phyloP scores from a whole-genome alignment of 2,329 filamentous ascomycete species.

The Microcyclospora pomicola region DNA sequence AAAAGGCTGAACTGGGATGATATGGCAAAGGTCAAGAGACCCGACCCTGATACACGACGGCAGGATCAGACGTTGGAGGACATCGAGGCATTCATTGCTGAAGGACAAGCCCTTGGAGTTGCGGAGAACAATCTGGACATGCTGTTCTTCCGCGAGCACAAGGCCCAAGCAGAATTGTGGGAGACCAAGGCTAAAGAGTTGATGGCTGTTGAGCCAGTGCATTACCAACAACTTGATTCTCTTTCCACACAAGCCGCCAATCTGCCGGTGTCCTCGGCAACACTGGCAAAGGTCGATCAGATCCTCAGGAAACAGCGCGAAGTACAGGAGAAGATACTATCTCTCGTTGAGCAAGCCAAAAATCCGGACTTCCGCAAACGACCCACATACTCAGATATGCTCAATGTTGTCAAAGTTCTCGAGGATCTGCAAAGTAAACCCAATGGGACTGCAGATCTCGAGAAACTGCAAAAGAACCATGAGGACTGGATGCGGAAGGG shows the following conservation, averaged over 20 bases:
- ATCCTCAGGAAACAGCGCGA: constrained; percentile 94
- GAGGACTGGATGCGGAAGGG: constrained; percentile 99
- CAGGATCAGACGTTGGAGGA: constrained; percentile 61
- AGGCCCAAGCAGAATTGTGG: constrained; percentile 68
- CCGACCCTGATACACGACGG: constrained; percentile 14
- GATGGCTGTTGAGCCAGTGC: constrained; percentile 78
- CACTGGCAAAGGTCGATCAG: constrained; percentile 68
- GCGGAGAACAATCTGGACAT: constrained; percentile 69
- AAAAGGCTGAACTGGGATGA: constrained; percentile 84
- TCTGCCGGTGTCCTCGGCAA: constrained; percentile 71
- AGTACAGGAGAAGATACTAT: constrained; percentile 75
- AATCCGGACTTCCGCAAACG: constrained; percentile 62
- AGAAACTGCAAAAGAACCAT: constrained; percentile 85
- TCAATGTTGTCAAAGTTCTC: constrained; percentile 73
- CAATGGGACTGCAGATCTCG: constrained; percentile 75
- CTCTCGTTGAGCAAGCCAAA: constrained; percentile 64
- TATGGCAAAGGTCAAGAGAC: constrained; percentile 47
- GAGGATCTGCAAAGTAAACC: constrained; percentile 89
- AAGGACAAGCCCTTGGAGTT: constrained; percentile 65
- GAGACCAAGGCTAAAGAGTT: constrained; percentile 86
- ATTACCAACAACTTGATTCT: constrained; percentile 89
- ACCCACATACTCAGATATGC: constrained; percentile 80
- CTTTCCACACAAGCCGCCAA: constrained; percentile 68
- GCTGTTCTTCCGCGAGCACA: constrained; percentile 60
- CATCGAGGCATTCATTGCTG: constrained; percentile 63